Evolutionary conservation across 208 protist species (phyloP).

Genomic region (Trypanosoma scelopori): DNA sequence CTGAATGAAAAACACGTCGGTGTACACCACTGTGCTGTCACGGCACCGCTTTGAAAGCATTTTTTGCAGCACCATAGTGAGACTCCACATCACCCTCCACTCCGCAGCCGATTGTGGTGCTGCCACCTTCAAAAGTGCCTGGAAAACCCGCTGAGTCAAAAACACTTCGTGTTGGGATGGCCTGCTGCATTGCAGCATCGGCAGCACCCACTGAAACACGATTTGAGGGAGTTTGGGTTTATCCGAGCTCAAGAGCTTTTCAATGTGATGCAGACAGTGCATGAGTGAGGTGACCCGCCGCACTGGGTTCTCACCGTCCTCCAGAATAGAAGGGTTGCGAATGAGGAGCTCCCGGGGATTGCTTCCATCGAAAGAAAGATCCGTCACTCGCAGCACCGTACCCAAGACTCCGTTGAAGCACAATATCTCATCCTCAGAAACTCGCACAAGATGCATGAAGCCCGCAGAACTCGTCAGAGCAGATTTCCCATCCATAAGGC

Average conservation of each 20-base stretch:
- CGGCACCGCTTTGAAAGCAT: conserved; percentile 37
- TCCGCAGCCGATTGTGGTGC: conserved; percentile 43
- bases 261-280: conserved; percentile 31
- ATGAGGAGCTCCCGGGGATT: conserved; percentile 5
- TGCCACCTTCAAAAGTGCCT: conserved; percentile 38
- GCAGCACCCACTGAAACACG: conserved; percentile 53
- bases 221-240: conserved; percentile 30
- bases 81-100: conserved; percentile 64
- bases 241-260: conserved; percentile 23
- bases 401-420: conserved; percentile 27
- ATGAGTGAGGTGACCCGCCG: conserved; percentile 15
- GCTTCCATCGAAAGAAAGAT: conserved; percentile 4
- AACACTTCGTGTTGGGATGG: conserved; percentile 60
- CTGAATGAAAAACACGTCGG: conserved; percentile 70
- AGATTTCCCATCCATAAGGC: too few species aligned
- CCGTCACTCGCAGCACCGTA: conserved; percentile 19
- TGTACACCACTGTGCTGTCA: conserved; percentile 52
- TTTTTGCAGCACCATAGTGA: conserved; percentile 52
- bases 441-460: conserved; percentile 14
- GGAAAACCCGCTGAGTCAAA: conserved; percentile 63
- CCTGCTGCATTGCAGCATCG: conserved; percentile 40
- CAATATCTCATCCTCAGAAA: conserved; percentile 19
- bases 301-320: conserved; percentile 4
- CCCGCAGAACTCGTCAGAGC: not conserved
- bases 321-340: not conserved